Conservation (phyloP, 148 eudicot genomes). For the Cornus florida region DNA sequence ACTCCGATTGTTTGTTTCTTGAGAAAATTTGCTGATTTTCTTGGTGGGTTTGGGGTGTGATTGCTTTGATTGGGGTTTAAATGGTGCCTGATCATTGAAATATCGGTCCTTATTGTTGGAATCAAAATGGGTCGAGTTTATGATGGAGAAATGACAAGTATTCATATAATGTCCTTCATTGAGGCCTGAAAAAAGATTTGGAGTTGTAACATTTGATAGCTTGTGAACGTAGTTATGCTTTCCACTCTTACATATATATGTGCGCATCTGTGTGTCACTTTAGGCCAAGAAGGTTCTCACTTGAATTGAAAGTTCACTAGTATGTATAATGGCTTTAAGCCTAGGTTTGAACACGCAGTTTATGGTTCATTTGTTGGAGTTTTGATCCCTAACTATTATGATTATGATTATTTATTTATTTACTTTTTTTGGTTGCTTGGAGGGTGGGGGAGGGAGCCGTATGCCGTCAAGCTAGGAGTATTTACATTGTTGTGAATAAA, state of each 20-base stretch:
- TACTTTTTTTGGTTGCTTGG: background rate
- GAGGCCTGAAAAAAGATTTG: too few relatives aligned
- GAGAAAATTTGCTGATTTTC: background rate
- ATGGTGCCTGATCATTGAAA: background rate
- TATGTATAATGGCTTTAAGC: background rate
- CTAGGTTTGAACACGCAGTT: background rate
- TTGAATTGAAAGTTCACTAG: background rate
- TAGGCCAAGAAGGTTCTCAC: background rate
- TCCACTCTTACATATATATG: too few relatives aligned
- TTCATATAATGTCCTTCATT: too few relatives aligned
- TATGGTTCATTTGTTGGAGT: background rate
- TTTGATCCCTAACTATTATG: too few relatives aligned
- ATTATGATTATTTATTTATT: too few relatives aligned
- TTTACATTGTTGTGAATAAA: background rate
- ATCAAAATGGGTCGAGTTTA: too few relatives aligned
- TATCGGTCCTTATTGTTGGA: background rate
- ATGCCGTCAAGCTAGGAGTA: background rate
- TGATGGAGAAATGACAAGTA: too few relatives aligned
- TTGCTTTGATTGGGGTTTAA: background rate
- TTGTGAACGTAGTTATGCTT: too few relatives aligned
- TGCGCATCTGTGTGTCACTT: too few relatives aligned
- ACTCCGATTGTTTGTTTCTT: conserved; percentile 11
- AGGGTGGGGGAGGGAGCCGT: background rate
- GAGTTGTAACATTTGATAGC: background rate
- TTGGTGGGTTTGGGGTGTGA: background rate